Evolutionary conservation across 768 basidiomycete species (phyloP).

Genomic region (Crassisporium funariophilum): DNA sequence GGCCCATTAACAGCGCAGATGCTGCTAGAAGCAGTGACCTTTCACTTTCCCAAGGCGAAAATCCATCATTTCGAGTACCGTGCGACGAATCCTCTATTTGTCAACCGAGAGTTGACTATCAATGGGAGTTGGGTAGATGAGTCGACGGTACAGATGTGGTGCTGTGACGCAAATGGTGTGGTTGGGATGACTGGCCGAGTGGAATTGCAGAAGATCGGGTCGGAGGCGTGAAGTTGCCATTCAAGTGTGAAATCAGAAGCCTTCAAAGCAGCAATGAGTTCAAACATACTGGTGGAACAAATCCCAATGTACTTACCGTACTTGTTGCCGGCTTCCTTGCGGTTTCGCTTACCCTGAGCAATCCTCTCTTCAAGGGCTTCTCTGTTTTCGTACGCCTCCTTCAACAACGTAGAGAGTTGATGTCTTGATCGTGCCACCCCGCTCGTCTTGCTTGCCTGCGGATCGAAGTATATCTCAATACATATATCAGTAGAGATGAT

Average conservation of each 20-base stretch:
- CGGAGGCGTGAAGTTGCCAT: slow-evolving; percentile 1
- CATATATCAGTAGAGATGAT: not conserved
- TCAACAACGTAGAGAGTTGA: slow-evolving; percentile 78
- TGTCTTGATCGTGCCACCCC: slow-evolving; percentile 72
- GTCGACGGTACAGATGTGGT: slow-evolving; percentile 53
- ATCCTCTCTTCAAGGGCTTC: slow-evolving; percentile 83
- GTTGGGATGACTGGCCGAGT: slow-evolving; percentile 71
- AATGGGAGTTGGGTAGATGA: slow-evolving; percentile 46
- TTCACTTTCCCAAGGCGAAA: slow-evolving; percentile 48
- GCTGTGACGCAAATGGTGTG: slow-evolving; percentile 48
- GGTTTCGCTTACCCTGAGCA: slow-evolving; percentile 78
- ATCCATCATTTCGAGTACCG: slow-evolving; percentile 66
- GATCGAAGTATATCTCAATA: not conserved
- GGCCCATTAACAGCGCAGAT: slow-evolving; percentile 82
- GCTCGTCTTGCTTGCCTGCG: slow-evolving; percentile 69
- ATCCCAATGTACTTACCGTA: slow-evolving; percentile 59
- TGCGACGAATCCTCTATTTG: slow-evolving; percentile 65
- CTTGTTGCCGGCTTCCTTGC: slow-evolving; percentile 91
- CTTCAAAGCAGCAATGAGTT: slow-evolving; percentile 13
- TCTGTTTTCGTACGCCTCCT: slow-evolving; percentile 82
- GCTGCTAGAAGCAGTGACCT: slow-evolving; percentile 63
- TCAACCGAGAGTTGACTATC: slow-evolving; percentile 50
- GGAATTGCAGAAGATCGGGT: slow-evolving; percentile 16
- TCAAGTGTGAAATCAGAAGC: slow-evolving; percentile 26
- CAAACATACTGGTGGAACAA: not conserved